phyloP scores from a whole-genome alignment of 192 early-diverging fungal genomes.

The Backusella parvicylindrica region DNA sequence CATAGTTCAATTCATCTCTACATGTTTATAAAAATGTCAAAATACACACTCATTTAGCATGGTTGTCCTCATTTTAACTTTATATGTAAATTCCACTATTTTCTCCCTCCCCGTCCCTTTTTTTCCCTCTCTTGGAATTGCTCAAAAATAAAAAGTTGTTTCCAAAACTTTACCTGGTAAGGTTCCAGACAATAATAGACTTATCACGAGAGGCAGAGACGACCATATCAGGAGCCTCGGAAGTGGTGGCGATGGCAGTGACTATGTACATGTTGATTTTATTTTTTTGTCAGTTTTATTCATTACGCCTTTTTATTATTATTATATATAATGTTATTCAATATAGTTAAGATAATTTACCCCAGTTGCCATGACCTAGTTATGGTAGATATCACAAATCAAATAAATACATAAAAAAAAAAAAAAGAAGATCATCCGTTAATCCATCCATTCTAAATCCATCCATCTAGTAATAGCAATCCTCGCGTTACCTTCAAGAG shows the following conservation, averaged over 20 bases:
- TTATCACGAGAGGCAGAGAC: conserved; percentile 98
- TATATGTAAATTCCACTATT: no score
- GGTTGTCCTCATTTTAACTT: neutral
- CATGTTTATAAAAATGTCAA: neutral
- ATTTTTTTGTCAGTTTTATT: no score
- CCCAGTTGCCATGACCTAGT: conserved; percentile 36
- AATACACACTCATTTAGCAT: neutral
- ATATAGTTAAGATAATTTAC: conserved; percentile 1
- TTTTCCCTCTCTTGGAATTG: neutral
- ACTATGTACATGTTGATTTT: conserved; percentile 40
- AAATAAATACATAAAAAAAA: neutral
- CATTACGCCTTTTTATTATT: no score
- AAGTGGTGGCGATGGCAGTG: conserved; percentile 95
- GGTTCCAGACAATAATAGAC: conserved; percentile 96
- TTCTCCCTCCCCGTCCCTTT: neutral
- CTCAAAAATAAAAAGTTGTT: neutral
- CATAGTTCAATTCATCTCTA: conserved; percentile 88
- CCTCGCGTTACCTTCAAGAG: conserved; percentile 23
- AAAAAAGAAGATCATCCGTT: conserved; percentile 2
- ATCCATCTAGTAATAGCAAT: conserved; percentile 23
- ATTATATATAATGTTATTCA: no score
- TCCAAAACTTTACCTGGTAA: conserved; percentile 49
- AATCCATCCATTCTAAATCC: conserved; percentile 6
- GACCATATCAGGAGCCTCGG: conserved; percentile 94
- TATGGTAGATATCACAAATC: neutral